These are phyloP conservation scores for Tetrapisispora arboricola DNA, from an alignment of 805 yeast genomes.

Conservation along the genomic window DNA sequence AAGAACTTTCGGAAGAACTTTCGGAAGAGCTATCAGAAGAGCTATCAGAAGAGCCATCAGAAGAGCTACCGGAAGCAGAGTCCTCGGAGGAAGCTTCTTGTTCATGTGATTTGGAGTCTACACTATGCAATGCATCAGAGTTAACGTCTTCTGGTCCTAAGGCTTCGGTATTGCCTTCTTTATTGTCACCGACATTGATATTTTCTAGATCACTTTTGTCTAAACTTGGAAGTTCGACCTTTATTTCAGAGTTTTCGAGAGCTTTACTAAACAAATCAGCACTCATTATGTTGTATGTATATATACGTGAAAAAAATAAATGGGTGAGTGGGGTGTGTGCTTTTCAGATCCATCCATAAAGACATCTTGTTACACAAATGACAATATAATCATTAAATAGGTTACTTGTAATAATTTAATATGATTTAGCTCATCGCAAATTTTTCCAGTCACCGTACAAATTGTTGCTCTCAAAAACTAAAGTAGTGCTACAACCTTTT, in stretches of 20 bases:
- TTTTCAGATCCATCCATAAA: too few relatives aligned
- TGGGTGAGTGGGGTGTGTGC: too few relatives aligned
- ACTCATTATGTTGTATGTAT: constrained; percentile 4
- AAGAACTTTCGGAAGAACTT: too few relatives aligned
- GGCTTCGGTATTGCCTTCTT: not conserved
- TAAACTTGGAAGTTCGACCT: constrained; percentile 3
- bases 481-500: too few relatives aligned
- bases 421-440: too few relatives aligned
- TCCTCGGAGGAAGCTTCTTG: not conserved
- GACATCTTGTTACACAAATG: too few relatives aligned
- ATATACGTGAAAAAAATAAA: too few relatives aligned
- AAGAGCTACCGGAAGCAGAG: not conserved
- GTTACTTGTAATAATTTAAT: too few relatives aligned
- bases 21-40: constrained; percentile 8
- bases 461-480: too few relatives aligned
- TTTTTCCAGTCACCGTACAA: too few relatives aligned
- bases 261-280: constrained; percentile 19
- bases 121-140: too few relatives aligned
- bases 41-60: constrained; percentile 10
- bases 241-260: constrained; percentile 10
- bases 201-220: constrained; percentile 13
- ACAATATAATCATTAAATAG: too few relatives aligned
- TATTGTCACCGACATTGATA: not conserved
- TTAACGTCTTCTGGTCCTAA: not conserved
- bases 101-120: not conserved